Conservation (phyloP, 2,329 filamentous ascomycete species). For the Penicillium sp. region DNA sequence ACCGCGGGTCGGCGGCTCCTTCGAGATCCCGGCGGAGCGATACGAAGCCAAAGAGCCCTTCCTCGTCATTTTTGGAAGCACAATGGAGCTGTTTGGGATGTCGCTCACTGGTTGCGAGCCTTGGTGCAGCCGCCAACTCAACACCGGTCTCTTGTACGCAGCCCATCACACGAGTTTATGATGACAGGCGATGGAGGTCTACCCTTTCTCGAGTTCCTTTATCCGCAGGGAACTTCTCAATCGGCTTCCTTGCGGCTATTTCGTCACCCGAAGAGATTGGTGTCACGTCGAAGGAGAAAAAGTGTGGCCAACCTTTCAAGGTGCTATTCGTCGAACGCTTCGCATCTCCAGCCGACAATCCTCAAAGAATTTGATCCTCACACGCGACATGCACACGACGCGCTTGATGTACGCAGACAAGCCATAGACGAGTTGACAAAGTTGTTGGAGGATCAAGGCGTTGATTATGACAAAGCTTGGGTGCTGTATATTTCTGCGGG, state of each 20-base stretch:
- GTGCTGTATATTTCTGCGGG: slow-evolving; percentile 34
- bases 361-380: neutral
- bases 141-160: slow-evolving; percentile 14
- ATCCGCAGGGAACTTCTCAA: slow-evolving; percentile 30
- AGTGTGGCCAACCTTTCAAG: slow-evolving; percentile 18
- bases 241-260: slow-evolving; percentile 20
- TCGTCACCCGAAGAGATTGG: slow-evolving; percentile 21
- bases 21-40: slow-evolving; percentile 36
- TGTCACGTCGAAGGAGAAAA: slow-evolving; percentile 27
- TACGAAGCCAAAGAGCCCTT: slow-evolving; percentile 35
- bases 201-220: slow-evolving; percentile 38
- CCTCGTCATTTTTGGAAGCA: slow-evolving; percentile 36
- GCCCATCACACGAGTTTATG: slow-evolving; percentile 8
- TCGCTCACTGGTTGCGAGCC: slow-evolving; percentile 32
- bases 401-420: slow-evolving; percentile 1
- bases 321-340: slow-evolving; percentile 18
- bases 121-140: slow-evolving; percentile 24
- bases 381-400: neutral
- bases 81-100: slow-evolving; percentile 26
- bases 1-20: slow-evolving; percentile 45
- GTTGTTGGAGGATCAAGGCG: slow-evolving; percentile 14
- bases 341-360: slow-evolving; percentile 16
- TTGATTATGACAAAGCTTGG: slow-evolving; percentile 40
- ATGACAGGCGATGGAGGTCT: slow-evolving; percentile 17
- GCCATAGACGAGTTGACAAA: slow-evolving; percentile 16